Conservation (phyloP, 106 monocot species). For the Acanthochlamys bracteata region DNA sequence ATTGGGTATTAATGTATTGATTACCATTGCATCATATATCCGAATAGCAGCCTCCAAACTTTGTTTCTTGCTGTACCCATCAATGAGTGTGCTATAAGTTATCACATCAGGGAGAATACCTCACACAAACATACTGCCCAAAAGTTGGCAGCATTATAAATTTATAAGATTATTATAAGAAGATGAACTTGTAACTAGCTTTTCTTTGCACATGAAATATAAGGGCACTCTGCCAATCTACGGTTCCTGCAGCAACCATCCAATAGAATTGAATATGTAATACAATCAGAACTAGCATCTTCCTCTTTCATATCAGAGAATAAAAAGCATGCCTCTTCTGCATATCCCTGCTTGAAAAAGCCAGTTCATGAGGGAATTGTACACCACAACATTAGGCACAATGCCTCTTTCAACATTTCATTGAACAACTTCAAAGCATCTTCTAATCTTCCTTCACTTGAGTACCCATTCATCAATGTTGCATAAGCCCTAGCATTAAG, state of each 20-base stretch:
- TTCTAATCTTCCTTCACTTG: conserved; percentile 30
- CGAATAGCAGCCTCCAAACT: too few species aligned
- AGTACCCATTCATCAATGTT: conserved; percentile 33
- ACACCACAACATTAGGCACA: conserved; percentile 26
- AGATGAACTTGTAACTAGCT: too few species aligned
- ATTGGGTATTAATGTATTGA: too few species aligned
- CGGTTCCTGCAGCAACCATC: conserved; percentile 24
- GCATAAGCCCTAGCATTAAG: conserved; percentile 26
- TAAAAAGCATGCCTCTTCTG: conserved; percentile 20
- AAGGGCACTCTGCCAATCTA: too few species aligned
- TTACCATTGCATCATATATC: too few species aligned
- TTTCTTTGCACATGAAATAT: too few species aligned
- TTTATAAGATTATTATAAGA: too few species aligned
- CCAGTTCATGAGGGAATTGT: conserved; percentile 35
- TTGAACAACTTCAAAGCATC: conserved; percentile 28
- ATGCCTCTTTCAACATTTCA: conserved; percentile 12
- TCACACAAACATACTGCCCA: too few species aligned
- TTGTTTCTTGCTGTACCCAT: too few species aligned
- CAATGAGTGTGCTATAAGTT: too few species aligned
- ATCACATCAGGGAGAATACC: too few species aligned
- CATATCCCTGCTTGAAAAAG: conserved; percentile 31
- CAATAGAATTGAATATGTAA: conserved; percentile 25
- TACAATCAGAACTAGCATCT: conserved; percentile 12
- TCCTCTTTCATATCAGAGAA: conserved; percentile 20
- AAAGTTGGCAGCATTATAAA: too few species aligned